Base-by-base conservation (phyloP, 2,329 filamentous ascomycete species). In the Cercospora zeae-maydis region DNA sequence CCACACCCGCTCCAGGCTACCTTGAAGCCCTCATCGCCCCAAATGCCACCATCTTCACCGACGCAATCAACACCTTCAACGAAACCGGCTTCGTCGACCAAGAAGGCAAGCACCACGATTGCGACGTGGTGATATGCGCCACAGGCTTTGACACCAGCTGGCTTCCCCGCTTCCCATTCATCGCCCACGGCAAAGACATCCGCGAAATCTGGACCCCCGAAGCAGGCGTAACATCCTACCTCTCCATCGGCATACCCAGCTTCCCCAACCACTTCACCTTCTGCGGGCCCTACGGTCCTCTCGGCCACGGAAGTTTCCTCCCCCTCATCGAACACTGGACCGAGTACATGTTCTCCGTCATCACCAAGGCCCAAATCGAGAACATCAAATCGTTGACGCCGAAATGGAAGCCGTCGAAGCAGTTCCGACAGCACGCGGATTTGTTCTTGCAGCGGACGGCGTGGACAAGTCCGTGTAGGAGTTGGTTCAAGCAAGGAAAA, bases 201-300 rank as follows among this genome's bases (percentile, higher is more conserved):
- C 71, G 73, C 31, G 69, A 75, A 10, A 54, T 78, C 27, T 81
- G 78, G 78, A 68, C 70, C 33, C 62, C 68, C 9, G 61, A 70
- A 9, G 58, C 72, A 0, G 74, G 76, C 42, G 75, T 78, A 1
- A 76, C 72, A 24, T 76, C 73, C 2, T 81, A 80, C 67, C 75
- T 80, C 49, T 71, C 68, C 65, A 72, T 80, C 34, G 76, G 67
- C 14, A 74, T 79, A n/a, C 77, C 78, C 1, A 70, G 66, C 0
- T 79, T 78, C 65, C 79, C 79, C 4, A 81, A 81, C 67, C 75
- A 79, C 61, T 79, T 79, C 61, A 74, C 71, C 19, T 78, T 78
- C 68, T 78, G 76, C 62, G 79, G 78, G 1, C 77, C 78, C 1
- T 77, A 77, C 64, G 75, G 76, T 0, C 77, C 78, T 2, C 66